Evolutionary conservation across 2,329 filamentous ascomycete species (phyloP), one percentile per base, ranked within the genome.

Genomic region (Celoporthe dispersa): DNA sequence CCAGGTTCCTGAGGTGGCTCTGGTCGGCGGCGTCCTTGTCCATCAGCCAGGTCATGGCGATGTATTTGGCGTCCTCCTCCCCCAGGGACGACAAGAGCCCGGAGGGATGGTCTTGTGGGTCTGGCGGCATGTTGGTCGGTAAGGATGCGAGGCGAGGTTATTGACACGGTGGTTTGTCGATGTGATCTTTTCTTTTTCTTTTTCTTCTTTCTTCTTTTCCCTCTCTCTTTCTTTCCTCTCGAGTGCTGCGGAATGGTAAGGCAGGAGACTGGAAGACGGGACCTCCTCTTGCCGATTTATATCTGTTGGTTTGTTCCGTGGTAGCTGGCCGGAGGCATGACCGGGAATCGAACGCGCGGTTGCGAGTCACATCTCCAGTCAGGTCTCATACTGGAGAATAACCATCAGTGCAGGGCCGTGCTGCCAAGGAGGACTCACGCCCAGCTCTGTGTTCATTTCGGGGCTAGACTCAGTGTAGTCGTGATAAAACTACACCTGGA

Each of bases 401-500:
- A 48, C n/a, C 25, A 33, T 57, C 25, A 57, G 51, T 57, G 11
- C 22, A n/a, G n/a, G 22, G 22, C 8, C 7, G 28, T 33, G 9
- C 9, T 9, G 9, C 35, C 35, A n/a, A n/a, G n/a, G n/a, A n/a
- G n/a, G n/a, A 39, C 28, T 33, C 53, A 12, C 7, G 5, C 25
- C 51, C 51, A 28, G 8, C 1, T 57, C 14, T 9, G 3, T 37
- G 22, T 60, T 60, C 19, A 14, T 22, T 7, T 60, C 19, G 22
- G 3, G 28, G 19, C 7, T 22, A 60, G 14, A 33, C 16, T 35
- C 19, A 31, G 33, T 60, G 33, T 11, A 3, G 19, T 33, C 14
- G 19, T 60, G 31, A 31, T 28, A 8, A 2, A 66, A n/a, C 33
- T 79, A 86, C 57, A 85, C 84, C 78, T 91, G 88, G 78, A 93